Percentiles rank a stretch among this genome's conserved stretches.
Evolutionary conservation across 176 grass and related monocot species (phyloP).

Genomic region (Olyra latifolia): DNA sequence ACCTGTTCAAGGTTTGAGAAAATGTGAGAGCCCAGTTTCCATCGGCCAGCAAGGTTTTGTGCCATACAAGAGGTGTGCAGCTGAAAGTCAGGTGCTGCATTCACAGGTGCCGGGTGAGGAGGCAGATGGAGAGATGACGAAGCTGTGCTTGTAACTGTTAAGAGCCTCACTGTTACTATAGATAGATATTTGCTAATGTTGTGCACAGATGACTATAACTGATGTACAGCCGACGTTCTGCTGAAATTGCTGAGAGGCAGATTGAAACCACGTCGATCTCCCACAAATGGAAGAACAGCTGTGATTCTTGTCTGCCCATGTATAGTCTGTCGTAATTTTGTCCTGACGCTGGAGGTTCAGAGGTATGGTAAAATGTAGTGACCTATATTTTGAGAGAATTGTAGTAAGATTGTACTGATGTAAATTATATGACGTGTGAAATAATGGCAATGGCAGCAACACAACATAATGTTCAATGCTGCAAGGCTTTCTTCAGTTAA

Average conservation of each 20-base stretch:
- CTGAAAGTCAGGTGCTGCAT: conserved; percentile 33
- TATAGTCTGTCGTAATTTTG: conserved; percentile 30
- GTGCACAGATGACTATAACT: conserved; percentile 28
- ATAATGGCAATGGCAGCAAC: conserved; percentile 11
- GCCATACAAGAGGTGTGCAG: conserved; percentile 53
- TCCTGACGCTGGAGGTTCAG: not conserved
- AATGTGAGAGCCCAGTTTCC: not conserved
- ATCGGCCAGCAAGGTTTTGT: conserved; percentile 51
- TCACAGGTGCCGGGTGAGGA: conserved; percentile 14
- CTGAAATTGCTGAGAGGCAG: conserved; percentile 24
- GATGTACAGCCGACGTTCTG: conserved; percentile 25
- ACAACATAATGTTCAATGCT: not conserved
- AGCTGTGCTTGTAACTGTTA: conserved; percentile 61
- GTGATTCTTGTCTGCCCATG: not conserved
- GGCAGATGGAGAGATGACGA: conserved; percentile 55
- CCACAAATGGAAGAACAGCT: conserved; percentile 22
- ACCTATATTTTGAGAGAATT: not conserved
- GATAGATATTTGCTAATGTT: conserved; percentile 28
- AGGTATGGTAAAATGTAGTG: conserved; percentile 19
- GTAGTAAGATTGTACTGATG: conserved; percentile 24
- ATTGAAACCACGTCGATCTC: conserved; percentile 19
- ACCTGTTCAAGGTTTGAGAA: conserved; percentile 39
- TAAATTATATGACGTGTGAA: conserved; percentile 30
- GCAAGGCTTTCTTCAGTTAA: not conserved
- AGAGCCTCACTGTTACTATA: not conserved